A percentile compares a stretch with the other conserved stretches of the same genome.
phyloP scores from a whole-genome alignment of 805 yeast species.

The Komagataella populi region DNA sequence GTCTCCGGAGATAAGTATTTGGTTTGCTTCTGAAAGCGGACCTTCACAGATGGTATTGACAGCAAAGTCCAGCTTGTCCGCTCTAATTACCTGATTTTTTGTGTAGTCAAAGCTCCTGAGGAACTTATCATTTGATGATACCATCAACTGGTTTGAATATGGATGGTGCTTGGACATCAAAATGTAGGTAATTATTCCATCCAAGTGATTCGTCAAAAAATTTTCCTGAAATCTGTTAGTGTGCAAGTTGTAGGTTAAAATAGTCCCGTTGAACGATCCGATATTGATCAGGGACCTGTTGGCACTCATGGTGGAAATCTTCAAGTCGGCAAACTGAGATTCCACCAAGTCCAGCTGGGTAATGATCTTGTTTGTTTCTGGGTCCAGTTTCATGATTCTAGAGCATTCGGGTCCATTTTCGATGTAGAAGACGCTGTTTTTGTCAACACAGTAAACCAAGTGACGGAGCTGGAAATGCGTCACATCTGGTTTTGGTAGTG shows the following conservation, averaged over 20 bases:
- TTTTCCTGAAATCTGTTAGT: conserved; percentile 19
- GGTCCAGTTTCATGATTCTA: conserved; percentile 12
- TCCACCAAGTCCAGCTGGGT: conserved; percentile 13
- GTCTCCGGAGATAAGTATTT: conserved; percentile 39
- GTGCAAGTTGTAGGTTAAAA: conserved; percentile 22
- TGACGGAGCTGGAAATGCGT: conserved; percentile 47
- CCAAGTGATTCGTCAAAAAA: conserved; percentile 24
- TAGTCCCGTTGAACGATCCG: conserved; percentile 44
- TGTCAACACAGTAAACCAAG: conserved; percentile 26
- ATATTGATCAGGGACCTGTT: conserved; percentile 27
- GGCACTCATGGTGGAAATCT: conserved; percentile 34
- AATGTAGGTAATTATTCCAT: conserved; percentile 41
- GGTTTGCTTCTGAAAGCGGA: conserved; percentile 19
- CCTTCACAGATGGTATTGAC: conserved; percentile 33
- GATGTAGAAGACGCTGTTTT: conserved; percentile 13
- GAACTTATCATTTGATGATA: conserved; percentile 37
- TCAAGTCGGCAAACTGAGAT: conserved; percentile 17
- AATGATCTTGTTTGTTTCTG: conserved; percentile 10
- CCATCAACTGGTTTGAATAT: conserved; percentile 17
- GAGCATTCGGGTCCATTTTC: conserved; percentile 14
- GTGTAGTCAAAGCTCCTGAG: conserved; percentile 26
- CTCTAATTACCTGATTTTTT: conserved; percentile 7
- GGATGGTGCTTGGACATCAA: conserved; percentile 15
- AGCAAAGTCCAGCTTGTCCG: conserved; percentile 26
- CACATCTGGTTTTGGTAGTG: conserved; percentile 31